Evolutionary conservation across 345 rosid species (phyloP).

Genomic region (Gossypium raimondii): DNA sequence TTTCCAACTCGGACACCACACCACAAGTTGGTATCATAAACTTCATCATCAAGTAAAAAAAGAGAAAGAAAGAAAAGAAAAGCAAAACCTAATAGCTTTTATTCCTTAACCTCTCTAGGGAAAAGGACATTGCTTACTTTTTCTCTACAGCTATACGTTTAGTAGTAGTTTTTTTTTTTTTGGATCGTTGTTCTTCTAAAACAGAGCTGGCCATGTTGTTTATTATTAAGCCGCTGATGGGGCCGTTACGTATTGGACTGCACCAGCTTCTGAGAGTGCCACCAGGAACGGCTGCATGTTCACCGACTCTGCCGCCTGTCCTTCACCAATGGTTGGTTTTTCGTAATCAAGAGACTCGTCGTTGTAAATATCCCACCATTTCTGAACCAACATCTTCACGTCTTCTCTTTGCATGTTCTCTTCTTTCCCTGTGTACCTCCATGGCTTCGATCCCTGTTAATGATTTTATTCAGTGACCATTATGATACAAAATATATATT

Average conservation of each 20-base stretch:
- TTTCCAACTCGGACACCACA: too few relatives aligned
- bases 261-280: slow-evolving; percentile 57
- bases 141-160: too few relatives aligned
- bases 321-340: slow-evolving; percentile 12
- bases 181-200: background rate
- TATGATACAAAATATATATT: background rate
- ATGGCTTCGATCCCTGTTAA: slow-evolving; percentile 79
- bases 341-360: slow-evolving; percentile 56
- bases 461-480: background rate
- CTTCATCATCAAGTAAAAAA: too few relatives aligned
- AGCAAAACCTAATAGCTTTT: too few relatives aligned
- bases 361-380: slow-evolving; percentile 77
- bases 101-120: too few relatives aligned
- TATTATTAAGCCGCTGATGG: slow-evolving; percentile 73
- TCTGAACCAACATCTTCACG: slow-evolving; percentile 59
- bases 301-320: slow-evolving; percentile 13
- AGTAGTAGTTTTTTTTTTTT: background rate
- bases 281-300: slow-evolving; percentile 41
- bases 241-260: slow-evolving; percentile 43
- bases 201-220: background rate
- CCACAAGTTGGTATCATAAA: too few relatives aligned
- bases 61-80: too few relatives aligned
- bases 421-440: slow-evolving; percentile 87
- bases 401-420: slow-evolving; percentile 77
- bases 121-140: too few relatives aligned